Evolutionary conservation across 306 rosid genomes (phyloP).

Genomic region (Rosa chinensis): DNA sequence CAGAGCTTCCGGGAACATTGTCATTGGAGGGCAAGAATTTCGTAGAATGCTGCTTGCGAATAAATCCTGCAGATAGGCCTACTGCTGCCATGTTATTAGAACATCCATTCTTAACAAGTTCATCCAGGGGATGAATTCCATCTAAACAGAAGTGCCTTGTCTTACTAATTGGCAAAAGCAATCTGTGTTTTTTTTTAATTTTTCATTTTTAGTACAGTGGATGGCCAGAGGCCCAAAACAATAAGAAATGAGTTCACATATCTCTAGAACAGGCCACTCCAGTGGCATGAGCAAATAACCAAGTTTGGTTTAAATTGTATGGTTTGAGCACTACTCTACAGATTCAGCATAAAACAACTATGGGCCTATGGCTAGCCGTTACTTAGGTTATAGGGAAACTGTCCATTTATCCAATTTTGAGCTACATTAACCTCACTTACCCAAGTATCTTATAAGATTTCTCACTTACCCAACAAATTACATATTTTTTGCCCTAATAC

Average conservation of each 20-base stretch:
- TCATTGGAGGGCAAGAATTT: slow-evolving; percentile 79
- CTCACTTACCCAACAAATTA: no score
- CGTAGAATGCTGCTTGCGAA: slow-evolving; percentile 68
- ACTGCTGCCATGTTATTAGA: slow-evolving; percentile 68
- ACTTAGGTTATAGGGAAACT: no score
- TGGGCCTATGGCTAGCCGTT: no score
- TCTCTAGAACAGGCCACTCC: no score
- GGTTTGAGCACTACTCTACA: no score
- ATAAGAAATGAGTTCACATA: no score
- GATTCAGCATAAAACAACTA: no score
- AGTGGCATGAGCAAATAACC: not conserved
- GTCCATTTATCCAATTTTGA: no score
- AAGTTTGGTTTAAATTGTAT: not conserved
- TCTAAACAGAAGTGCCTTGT: not conserved
- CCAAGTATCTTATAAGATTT: no score
- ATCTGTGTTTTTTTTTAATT: not conserved
- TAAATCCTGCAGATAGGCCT: slow-evolving; percentile 89
- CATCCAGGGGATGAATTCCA: not conserved
- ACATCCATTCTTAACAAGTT: slow-evolving; percentile 68
- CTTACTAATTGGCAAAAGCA: not conserved
- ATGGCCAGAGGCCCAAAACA: not conserved
- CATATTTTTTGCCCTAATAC: no score
- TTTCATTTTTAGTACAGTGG: not conserved
- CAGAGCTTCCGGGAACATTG: slow-evolving; percentile 74
- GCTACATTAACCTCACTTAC: no score